Conservation (phyloP, 1,284 basidiomycete species). For the Ustilago lituana region DNA sequence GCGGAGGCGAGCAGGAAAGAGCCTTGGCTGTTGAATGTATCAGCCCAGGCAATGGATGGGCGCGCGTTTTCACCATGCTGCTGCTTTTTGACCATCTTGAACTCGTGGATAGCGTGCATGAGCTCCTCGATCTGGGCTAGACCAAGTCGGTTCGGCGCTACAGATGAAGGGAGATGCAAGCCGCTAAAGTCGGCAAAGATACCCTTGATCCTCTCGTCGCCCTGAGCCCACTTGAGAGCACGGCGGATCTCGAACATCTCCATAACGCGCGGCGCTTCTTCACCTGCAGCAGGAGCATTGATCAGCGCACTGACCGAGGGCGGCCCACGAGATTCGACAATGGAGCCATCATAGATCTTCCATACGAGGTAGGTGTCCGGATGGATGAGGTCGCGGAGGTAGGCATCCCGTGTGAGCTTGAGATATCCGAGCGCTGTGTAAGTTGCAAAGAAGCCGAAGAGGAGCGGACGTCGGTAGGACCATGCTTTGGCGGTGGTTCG, state of each 20-base stretch:
- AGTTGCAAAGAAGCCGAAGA: slow-evolving; percentile 44
- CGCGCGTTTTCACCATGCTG: slow-evolving; percentile 54
- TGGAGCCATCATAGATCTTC: slow-evolving; percentile 64
- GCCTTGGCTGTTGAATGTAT: slow-evolving; percentile 68
- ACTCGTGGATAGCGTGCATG: slow-evolving; percentile 67
- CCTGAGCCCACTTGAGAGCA: slow-evolving; percentile 67
- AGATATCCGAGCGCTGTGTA: slow-evolving; percentile 49
- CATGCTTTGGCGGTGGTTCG: slow-evolving; percentile 38
- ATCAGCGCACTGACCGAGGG: slow-evolving; percentile 49
- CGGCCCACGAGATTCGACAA: slow-evolving; percentile 57
- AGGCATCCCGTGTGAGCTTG: slow-evolving; percentile 47
- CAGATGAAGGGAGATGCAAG: slow-evolving; percentile 65
- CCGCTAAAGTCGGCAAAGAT: slow-evolving; percentile 69
- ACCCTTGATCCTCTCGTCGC: slow-evolving; percentile 68
- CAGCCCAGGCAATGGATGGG: slow-evolving; percentile 68
- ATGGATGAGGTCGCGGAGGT: slow-evolving; percentile 48
- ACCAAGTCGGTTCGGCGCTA: slow-evolving; percentile 62
- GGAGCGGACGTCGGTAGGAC: slow-evolving; percentile 41
- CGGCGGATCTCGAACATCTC: slow-evolving; percentile 68
- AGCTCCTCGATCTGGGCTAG: slow-evolving; percentile 69
- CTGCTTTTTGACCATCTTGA: slow-evolving; percentile 67
- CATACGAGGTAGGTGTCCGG: slow-evolving; percentile 64
- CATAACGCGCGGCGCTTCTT: slow-evolving; percentile 60
- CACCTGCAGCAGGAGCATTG: slow-evolving; percentile 39
- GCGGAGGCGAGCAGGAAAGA: slow-evolving; percentile 67